Base-by-base conservation (phyloP, 176 grass and related monocot species). In the Bonia amplexicaulis region DNA sequence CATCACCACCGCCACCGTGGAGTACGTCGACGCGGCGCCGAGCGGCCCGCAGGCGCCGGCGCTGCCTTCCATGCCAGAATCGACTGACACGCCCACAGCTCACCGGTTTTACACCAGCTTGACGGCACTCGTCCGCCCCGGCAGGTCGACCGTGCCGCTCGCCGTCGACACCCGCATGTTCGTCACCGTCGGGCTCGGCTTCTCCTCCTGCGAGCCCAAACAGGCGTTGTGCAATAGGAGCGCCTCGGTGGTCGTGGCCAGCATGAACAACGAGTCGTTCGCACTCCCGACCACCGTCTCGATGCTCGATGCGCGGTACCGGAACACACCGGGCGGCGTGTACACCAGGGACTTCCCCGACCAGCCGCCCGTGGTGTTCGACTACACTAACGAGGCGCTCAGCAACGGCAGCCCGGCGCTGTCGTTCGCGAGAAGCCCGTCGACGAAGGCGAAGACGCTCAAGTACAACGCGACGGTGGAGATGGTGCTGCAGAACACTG, bases 251-350 rank as follows among this genome's bases (percentile, higher is more conserved):
- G 17, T 86, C 29, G 66, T 31, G 1, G 90, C 80, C 0, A 94
- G 37, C 86, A 97, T 97, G 92, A 97, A 97, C 83, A 94, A 92
- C 46, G 63, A 73, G 9, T 94, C 94, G 0, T 94, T 97, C 86
- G 6, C 22, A 7, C 86, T 94, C 76, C 92, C 92, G 2, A 20
- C 22, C 33, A 14, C 69, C 60, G 20, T 77, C 3, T 87, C 94
- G 14, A 53, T 91, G 53, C 86, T 97, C 0, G 81, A 92, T 44
- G 92, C 90, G 45, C 79, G 60, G 35, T 80, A 25, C 39, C 40
- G 45, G 46, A 85, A 90, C 51, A 7, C 13, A 0, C 2, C 44
- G 6, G 12, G 0, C 12, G 88, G 81, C 39, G 77, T 89, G 10
- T 94, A 89, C 92, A 92, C 90, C 1, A 19, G 29, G 20, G 94